These are phyloP conservation scores for Reutealis trisperma DNA, from an alignment of 345 rosid genomes.

Conservation along the genomic window DNA sequence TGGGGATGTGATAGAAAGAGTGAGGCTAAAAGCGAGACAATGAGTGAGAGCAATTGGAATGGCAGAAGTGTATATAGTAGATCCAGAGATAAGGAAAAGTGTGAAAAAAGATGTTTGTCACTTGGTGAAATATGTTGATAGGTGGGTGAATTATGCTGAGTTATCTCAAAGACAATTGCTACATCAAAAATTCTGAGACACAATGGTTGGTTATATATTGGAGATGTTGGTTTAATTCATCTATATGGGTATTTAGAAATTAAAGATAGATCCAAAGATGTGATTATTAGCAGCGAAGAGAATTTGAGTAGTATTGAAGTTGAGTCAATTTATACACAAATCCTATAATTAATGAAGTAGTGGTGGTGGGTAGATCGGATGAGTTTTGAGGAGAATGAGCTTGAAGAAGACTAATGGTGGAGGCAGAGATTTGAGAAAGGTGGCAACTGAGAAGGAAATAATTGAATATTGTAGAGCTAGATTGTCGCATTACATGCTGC, in stretches of 20 bases:
- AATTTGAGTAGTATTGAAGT: constrained; percentile 34
- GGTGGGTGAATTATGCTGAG: constrained; percentile 23
- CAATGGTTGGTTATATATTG: constrained; percentile 29
- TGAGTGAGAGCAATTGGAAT: too few species aligned
- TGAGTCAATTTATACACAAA: constrained; percentile 20
- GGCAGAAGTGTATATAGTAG: constrained; percentile 13
- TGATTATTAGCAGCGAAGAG: constrained; percentile 34
- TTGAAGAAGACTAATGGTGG: background rate
- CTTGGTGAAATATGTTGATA: constrained; percentile 19
- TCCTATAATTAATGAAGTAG: constrained; percentile 23
- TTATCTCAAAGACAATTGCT: constrained; percentile 16
- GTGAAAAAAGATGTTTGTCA: constrained; percentile 14
- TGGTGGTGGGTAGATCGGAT: constrained; percentile 31
- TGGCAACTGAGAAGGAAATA: constrained; percentile 24
- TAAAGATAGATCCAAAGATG: constrained; percentile 31
- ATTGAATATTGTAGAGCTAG: constrained; percentile 22
- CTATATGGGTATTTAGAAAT: constrained; percentile 29
- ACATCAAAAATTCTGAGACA: constrained; percentile 13
- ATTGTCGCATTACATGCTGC: constrained; percentile 34
- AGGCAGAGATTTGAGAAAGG: background rate
- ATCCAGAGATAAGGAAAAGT: background rate
- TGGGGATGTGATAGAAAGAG: too few species aligned
- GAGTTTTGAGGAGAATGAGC: constrained; percentile 33
- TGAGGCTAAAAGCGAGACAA: constrained; percentile 26
- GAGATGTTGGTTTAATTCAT: constrained; percentile 30